These are phyloP conservation scores for Dendrobium officinale DNA, from an alignment of 106 monocot genomes.

Conservation along the genomic window DNA sequence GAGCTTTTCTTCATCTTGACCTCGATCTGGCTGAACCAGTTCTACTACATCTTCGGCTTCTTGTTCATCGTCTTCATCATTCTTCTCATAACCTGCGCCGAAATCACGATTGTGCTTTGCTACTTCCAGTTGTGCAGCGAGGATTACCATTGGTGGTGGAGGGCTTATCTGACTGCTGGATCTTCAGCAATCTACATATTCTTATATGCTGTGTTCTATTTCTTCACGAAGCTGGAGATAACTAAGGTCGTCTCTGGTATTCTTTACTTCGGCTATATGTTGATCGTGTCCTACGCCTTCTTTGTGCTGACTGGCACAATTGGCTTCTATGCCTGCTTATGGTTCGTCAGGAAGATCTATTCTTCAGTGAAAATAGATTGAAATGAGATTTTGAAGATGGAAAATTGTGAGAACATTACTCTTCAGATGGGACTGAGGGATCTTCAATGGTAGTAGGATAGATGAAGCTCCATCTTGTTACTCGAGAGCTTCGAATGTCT, in stretches of 20 bases:
- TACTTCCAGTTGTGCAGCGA: slow-evolving; percentile 26
- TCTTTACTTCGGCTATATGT: slow-evolving; percentile 27
- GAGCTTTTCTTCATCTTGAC: slow-evolving; percentile 28
- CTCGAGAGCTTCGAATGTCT: no score
- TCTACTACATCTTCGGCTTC: slow-evolving; percentile 28
- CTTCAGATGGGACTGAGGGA: no score
- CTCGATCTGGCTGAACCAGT: slow-evolving; percentile 25
- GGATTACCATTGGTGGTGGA: slow-evolving; percentile 30
- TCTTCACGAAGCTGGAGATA: slow-evolving; percentile 28
- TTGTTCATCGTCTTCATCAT: slow-evolving; percentile 22
- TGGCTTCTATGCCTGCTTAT: slow-evolving; percentile 20
- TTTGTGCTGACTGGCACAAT: slow-evolving; percentile 22
- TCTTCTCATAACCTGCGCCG: slow-evolving; percentile 17
- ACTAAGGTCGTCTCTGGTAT: slow-evolving; percentile 21
- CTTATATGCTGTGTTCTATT: slow-evolving; percentile 18
- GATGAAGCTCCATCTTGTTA: no score
- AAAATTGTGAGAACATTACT: neutral
- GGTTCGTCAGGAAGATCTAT: slow-evolving; percentile 27
- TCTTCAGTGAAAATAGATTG: slow-evolving; percentile 14
- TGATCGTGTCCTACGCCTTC: slow-evolving; percentile 16
- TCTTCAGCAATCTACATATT: slow-evolving; percentile 23
- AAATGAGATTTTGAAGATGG: neutral
- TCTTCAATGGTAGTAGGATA: no score
- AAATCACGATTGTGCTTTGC: slow-evolving; percentile 21
- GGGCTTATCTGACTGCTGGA: slow-evolving; percentile 23